These are phyloP conservation scores for Cercospora beticola DNA, from an alignment of 2,329 filamentous ascomycete species.

Conservation along the genomic window DNA sequence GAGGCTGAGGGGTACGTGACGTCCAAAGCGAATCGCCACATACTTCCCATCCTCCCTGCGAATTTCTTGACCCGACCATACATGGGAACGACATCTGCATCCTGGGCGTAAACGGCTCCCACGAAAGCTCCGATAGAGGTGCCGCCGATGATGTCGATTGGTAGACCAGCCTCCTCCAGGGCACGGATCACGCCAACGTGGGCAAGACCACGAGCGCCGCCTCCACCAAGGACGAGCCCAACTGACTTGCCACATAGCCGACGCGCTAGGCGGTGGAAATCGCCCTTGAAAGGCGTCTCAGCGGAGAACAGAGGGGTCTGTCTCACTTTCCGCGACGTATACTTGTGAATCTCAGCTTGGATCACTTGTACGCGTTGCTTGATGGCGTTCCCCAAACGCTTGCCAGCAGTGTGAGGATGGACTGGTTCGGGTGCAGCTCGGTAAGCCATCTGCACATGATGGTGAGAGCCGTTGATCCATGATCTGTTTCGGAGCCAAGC, in stretches of 20 bases:
- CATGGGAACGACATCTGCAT: conserved; percentile 95
- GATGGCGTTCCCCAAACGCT: conserved; percentile 78
- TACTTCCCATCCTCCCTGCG: conserved; percentile 94
- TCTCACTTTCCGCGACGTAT: conserved; percentile 87
- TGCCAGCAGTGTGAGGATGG: conserved; percentile 68
- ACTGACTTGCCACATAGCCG: conserved; percentile 91
- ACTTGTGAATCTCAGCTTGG: conserved; percentile 97
- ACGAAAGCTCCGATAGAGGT: conserved; percentile 97
- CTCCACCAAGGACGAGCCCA: conserved; percentile 88
- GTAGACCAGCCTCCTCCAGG: conserved; percentile 92
- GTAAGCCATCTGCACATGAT: conserved; percentile 95
- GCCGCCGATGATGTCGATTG: conserved; percentile 90
- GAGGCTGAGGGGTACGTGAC: conserved; percentile 94
- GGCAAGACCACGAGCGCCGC: conserved; percentile 85
- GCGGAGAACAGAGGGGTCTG: conserved; percentile 87
- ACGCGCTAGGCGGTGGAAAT: conserved; percentile 90
- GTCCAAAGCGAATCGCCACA: conserved; percentile 97
- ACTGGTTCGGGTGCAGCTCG: conserved; percentile 72
- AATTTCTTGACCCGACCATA: conserved; percentile 97
- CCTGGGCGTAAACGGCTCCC: conserved; percentile 89
- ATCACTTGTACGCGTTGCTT: conserved; percentile 92
- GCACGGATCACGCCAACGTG: conserved; percentile 94
- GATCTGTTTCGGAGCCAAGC: conserved; percentile 85
- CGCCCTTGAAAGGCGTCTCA: conserved; percentile 90
- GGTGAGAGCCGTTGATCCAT: conserved; percentile 98